Evolutionary conservation across 306 rosid genomes (phyloP), one percentile per base, ranked within the genome.

Genomic region (Vigna reflexopilosa): DNA sequence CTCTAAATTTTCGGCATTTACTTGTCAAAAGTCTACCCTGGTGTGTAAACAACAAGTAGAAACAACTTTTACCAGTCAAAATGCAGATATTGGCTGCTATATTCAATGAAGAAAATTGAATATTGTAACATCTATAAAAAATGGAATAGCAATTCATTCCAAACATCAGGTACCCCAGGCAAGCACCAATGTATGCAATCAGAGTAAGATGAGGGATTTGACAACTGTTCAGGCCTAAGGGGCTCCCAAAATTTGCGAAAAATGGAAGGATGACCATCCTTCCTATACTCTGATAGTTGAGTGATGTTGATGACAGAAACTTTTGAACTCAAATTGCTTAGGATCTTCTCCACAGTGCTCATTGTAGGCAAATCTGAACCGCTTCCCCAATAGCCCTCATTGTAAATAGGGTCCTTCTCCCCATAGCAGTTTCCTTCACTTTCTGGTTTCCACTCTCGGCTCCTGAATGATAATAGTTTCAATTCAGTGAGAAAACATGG

Each of bases 171-270:
- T 12, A 95, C 91, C 30, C 98, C 99, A 1, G 99, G 99, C 81
- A 93, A 83, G 80, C 99, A 95, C 99, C 99, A 95, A 69, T 95
- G 99, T 26, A 93, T 93, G 89, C 99, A 95, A 81, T 95, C 99
- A 13, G 99, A 95, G 85, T 91, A 95, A 71, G 91, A 86, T 0
- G 94, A 16, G 55, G 99, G 99, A 63, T 95, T 90, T 0, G 93
- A 85, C 84, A 93, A 65, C 26, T 90, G 97, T 52, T 91, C 91
- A 0, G 96, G 94, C 2, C 80, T 86, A 77, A 91, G 77, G 1
- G 91, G 66, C 87, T 95, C 99, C 99, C 98, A 95, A 67, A 95
- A 95, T 82, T 95, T 95, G 45, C 99, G 93, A 68, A 80, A 95
- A 49, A 95, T 83, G 3, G 99, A 93, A 1, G 99, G 99, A 80